These are phyloP conservation scores for Moesziomyces globuligerus DNA, from an alignment of 1,284 basidiomycete species.

Conservation along the genomic window DNA sequence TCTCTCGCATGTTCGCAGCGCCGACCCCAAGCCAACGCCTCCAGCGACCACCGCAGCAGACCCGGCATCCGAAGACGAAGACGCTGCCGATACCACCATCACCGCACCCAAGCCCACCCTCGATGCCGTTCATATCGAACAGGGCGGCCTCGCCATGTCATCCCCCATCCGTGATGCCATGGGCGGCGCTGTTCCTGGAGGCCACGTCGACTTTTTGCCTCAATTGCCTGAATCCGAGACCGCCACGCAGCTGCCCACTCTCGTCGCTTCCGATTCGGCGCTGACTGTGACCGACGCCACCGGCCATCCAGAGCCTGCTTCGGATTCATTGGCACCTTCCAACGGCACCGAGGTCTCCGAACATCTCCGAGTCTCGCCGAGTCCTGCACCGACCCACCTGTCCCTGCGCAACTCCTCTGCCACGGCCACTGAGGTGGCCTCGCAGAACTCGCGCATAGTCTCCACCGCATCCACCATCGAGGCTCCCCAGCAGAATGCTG, in stretches of 20 bases:
- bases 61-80: conserved; percentile 1
- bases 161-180: conserved; percentile 7
- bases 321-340: background rate
- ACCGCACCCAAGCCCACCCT: conserved; percentile 7
- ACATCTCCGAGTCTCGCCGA: conserved; percentile 25
- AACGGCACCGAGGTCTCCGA: background rate
- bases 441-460: conserved; percentile 14
- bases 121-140: conserved; percentile 15
- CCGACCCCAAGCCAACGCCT: conserved; percentile 1
- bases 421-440: conserved; percentile 19
- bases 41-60: background rate
- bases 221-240: conserved; percentile 3
- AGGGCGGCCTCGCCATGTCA: conserved; percentile 8
- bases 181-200: conserved; percentile 7
- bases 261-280: conserved; percentile 14
- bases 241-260: background rate
- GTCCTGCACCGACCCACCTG: conserved; percentile 5
- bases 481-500: background rate
- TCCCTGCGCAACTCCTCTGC: conserved; percentile 29
- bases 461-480: conserved; percentile 35
- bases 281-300: conserved; percentile 11
- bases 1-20: conserved; percentile 23
- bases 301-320: background rate
- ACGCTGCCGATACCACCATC: conserved; percentile 20
- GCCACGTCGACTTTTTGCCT: background rate